Evolutionary conservation across 129 eudicot genomes (phyloP), one percentile per base, ranked within the genome.

Genomic region (Lactuca sativa): DNA sequence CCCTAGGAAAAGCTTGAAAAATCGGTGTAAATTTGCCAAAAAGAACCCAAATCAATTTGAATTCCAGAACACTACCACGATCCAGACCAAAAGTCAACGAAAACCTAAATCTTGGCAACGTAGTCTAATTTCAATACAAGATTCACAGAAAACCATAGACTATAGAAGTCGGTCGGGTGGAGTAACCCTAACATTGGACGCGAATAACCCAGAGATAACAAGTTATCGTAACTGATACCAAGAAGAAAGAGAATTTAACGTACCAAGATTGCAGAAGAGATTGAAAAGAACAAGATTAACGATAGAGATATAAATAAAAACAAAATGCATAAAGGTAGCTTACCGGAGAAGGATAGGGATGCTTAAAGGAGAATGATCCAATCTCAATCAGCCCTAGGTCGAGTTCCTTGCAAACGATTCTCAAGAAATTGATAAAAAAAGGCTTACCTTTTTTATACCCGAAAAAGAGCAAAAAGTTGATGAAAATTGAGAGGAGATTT

Each of bases 271-370:
- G 67, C 65, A 56, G 48, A 32, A 38, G 17, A n/a, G 53, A 34
- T 18, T 30, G 6, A 4, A 25, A 64, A 47, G 3, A 11, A 2
- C n/a, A 41, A 41, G 17, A 70, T 34, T 9, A 56, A 69, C 9
- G 43, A 54, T 13, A 10, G 14, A 0, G 4, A 9, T 41, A 25
- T 0, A 53, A 7, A 53, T 53, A 21, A 37, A 54, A 31, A 55
- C 6, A 49, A 16, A 17, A 17, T 6, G 21, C 13, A 49, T n/a
- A 25, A 7, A 38, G 72, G 60, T 64, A 56, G 62, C 80, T 75
- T 75, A 75, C 80, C 47, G 69, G 55, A 41, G 74, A 67, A 75
- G 80, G 61, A 67, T 67, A 5, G 69, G 60, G 74, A 61, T 17
- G 74, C 9, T 21, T 21, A 21, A 21, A 21, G 21, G 21, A 21